Percentiles rank a stretch among this genome's conserved stretches.
phyloP scores from a whole-genome alignment of 495 filamentous ascomycete species.

The Penicillium riverlandense region DNA sequence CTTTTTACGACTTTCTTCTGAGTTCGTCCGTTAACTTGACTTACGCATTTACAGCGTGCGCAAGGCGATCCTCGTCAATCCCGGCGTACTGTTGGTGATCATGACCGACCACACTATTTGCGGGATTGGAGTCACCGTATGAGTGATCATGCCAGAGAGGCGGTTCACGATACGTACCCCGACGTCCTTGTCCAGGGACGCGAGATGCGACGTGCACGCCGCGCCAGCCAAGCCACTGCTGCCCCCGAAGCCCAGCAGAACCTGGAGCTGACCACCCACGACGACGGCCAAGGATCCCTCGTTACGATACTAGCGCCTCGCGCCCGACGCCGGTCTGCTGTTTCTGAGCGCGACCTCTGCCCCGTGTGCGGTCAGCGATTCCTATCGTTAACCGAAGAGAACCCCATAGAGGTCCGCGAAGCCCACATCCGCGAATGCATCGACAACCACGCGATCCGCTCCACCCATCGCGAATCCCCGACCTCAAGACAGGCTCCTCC shows the following conservation, averaged over 20 bases:
- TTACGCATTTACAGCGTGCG: background rate
- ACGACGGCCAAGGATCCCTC: too few relatives aligned
- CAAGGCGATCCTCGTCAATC: slow-evolving; percentile 7
- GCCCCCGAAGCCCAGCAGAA: slow-evolving; percentile 1
- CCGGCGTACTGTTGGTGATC: slow-evolving; percentile 5
- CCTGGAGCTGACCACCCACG: too few relatives aligned
- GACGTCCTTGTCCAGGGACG: too few relatives aligned
- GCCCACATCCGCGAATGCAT: slow-evolving; percentile 76
- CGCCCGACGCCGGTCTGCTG: slow-evolving; percentile 23
- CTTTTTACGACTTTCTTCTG: background rate
- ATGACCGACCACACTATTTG: background rate
- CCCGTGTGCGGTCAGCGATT: slow-evolving; percentile 78
- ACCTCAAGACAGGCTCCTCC: slow-evolving; percentile 13
- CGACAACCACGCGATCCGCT: slow-evolving; percentile 23
- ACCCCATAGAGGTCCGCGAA: slow-evolving; percentile 59
- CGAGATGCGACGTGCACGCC: background rate
- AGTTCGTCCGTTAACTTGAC: background rate
- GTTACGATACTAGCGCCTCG: background rate
- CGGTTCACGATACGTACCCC: too few relatives aligned
- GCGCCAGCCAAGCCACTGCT: background rate
- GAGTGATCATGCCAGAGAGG: too few relatives aligned
- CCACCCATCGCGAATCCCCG: slow-evolving; percentile 7
- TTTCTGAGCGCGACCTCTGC: slow-evolving; percentile 82
- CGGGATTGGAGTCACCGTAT: too few relatives aligned
- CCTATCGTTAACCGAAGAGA: slow-evolving; percentile 54